Percentiles rank a stretch among this genome's conserved stretches.
Conservation (phyloP, 2,329 filamentous ascomycete species). For the Alternaria sp. region DNA sequence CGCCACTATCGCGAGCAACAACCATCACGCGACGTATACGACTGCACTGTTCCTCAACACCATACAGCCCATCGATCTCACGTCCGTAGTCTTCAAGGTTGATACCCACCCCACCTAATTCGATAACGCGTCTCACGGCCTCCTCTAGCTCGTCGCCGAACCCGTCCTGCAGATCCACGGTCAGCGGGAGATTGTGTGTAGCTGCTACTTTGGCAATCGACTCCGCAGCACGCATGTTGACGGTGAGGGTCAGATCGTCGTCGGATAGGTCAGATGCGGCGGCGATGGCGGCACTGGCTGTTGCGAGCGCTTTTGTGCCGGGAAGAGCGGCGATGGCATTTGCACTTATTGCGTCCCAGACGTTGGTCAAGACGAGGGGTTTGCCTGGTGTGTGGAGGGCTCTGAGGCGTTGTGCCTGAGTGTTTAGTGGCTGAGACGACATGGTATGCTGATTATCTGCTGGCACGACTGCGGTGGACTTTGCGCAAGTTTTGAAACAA, state of each 20-base stretch:
- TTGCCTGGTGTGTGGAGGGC: slow-evolving; percentile 61
- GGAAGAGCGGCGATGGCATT: slow-evolving; percentile 57
- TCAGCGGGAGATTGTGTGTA: slow-evolving; percentile 59
- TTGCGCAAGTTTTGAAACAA: neutral
- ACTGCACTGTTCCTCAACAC: slow-evolving; percentile 58
- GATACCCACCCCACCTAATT: slow-evolving; percentile 63
- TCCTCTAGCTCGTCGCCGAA: slow-evolving; percentile 61
- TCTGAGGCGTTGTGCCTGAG: slow-evolving; percentile 18
- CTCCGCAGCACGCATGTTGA: slow-evolving; percentile 61
- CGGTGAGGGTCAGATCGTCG: slow-evolving; percentile 57
- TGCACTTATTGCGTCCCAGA: slow-evolving; percentile 64
- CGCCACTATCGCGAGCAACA: slow-evolving; percentile 55
- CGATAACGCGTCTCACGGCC: slow-evolving; percentile 58
- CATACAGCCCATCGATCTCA: slow-evolving; percentile 48
- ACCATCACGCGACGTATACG: slow-evolving; percentile 57
- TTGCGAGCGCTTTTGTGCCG: slow-evolving; percentile 52
- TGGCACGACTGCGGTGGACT: neutral
- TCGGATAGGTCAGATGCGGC: slow-evolving; percentile 44
- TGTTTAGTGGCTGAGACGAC: neutral
- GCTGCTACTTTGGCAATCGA: slow-evolving; percentile 57
- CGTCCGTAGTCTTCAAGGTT: slow-evolving; percentile 66
- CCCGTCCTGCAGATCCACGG: slow-evolving; percentile 69
- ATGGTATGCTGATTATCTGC: neutral
- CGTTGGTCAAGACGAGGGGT: slow-evolving; percentile 65
- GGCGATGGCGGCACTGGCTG: slow-evolving; percentile 49